Evolutionary conservation across 371 early-diverging fungal species (phyloP), one percentile per base, ranked within the genome.

Genomic region (Catenaria anguillulae): DNA sequence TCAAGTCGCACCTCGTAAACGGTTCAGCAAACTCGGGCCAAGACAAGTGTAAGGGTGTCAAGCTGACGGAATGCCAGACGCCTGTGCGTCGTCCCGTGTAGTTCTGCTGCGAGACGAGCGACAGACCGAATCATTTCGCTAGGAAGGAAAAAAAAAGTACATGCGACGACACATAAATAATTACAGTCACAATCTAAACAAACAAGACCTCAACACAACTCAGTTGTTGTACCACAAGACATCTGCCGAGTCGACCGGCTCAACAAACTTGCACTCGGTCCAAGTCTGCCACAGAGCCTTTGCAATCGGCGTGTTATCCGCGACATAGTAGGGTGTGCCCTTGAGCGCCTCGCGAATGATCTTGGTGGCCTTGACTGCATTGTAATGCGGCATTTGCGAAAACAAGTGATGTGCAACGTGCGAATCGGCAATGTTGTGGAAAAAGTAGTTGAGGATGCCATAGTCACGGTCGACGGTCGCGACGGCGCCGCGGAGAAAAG

Each of bases 331-430:
- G 58, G 70, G 63, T 35, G 90, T 90, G 12, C 31, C 31, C 29
- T 24, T 50, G 37, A 92, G 73, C 46, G 79, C 74, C 70, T 82
- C 77, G 75, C 84, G 82, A 60, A 90, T 67, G 62, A 82, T 82
- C 45, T 65, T 63, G 37, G 92, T 92, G 10, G 92, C 93, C 73
- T 88, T 87, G 62, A 79, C 71, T 15, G 90, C 87, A 63, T 92
- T 78, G 77, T 92, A 92, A 75, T 87, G 87, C 29, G 93, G 93
- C 89, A 92, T 90, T 35, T 79, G 83, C 31, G 87, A 86, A 75
- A 90, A 92, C 66, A 89, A 70, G 67, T 92, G 91, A 68, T 92
- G 93, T 26, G 84, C 88, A 43, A 91, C 88, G 65, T 89, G 89
- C 21, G 88, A 84, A 67, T 89, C 88, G 50, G 80, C 75, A 62